Base-by-base conservation (phyloP, 2,329 filamentous ascomycete species). In the Dothistroma septosporum region DNA sequence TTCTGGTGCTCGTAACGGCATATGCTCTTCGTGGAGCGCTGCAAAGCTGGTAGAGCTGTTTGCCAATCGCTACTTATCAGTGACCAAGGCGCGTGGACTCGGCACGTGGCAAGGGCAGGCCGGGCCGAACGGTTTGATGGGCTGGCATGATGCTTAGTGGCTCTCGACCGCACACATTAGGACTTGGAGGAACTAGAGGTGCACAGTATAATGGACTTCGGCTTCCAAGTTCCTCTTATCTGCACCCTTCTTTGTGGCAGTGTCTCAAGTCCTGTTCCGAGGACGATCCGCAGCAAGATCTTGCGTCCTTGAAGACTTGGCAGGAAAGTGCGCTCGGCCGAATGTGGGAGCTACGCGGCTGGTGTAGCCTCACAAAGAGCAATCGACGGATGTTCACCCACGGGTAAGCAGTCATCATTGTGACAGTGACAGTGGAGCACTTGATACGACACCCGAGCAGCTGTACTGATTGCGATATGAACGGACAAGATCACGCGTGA, bases 11-110 rank as follows among this genome's bases (percentile, higher is more conserved):
- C 37, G 62, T 14, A 58, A 11, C 11, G 31, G 12, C 24, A 28
- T 28, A 21, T 12, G 4, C 4, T 22, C 9, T 10, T 24, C 21
- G 12, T 48, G 22, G 10, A 66, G 54, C 16, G 19, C 28, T 11
- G 55, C 44, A 47, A 65, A 66, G 53, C 64, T 57, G 1, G 64
- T 66, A 3, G 63, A 44, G 22, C 49, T 44, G 11, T 44, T n/a
- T 44, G 37, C 37, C 37, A 44, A 44, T 44, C 37, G n/a, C 7
- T 2, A 44, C 37, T 44, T 12, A 6, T 12, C 37, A 5, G 37
- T 44, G 37, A 14, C 37, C 37, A 44, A 44, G 37, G 37, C 37
- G n/a, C 37, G 37, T 11, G 1, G 37, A 2, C 37, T 44, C n/a
- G 37, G 37, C 37, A 7, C 37, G 37, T 16, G 37, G 37, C 37